phyloP scores from a whole-genome alignment of 2,329 filamentous ascomycete genomes.

The Pseudopyricularia cyperi region DNA sequence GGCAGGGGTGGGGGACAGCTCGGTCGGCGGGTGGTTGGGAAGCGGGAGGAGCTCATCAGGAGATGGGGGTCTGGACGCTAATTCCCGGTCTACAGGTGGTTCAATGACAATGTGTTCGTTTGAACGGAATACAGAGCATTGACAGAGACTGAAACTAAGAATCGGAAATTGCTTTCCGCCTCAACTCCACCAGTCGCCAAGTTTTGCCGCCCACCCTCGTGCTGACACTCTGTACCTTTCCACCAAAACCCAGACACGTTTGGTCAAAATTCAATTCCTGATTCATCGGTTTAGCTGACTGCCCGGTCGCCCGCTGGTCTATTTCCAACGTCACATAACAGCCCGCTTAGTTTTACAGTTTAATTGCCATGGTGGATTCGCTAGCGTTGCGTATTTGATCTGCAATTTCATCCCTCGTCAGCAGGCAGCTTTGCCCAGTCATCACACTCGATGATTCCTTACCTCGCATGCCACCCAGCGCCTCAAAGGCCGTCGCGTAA shows the following conservation, averaged over 20 bases:
- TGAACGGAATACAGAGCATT: no score
- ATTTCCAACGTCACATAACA: no score
- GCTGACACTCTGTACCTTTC: no score
- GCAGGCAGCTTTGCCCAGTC: neutral
- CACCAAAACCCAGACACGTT: no score
- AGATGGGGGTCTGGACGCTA: conserved; percentile 8
- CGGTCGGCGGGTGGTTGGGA: neutral
- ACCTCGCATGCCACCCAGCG: conserved; percentile 31
- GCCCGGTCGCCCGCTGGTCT: no score
- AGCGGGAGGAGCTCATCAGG: conserved; percentile 5
- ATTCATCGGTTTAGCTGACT: no score
- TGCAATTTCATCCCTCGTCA: conserved; percentile 1
- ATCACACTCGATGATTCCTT: conserved; percentile 5
- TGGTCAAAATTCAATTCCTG: no score
- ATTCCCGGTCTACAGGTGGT: neutral
- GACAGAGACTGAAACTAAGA: no score
- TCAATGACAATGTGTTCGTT: no score
- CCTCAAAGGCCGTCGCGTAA: conserved; percentile 29
- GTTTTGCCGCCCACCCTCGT: no score
- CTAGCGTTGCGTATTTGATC: conserved; percentile 10
- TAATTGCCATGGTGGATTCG: neutral
- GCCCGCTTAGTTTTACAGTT: conserved; percentile 14
- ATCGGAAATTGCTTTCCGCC: no score
- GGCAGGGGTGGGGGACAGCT: neutral
- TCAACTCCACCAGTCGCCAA: no score